These are phyloP conservation scores for Diaporthe vaccinii DNA, from an alignment of 2,329 filamentous ascomycete species.

Conservation along the genomic window DNA sequence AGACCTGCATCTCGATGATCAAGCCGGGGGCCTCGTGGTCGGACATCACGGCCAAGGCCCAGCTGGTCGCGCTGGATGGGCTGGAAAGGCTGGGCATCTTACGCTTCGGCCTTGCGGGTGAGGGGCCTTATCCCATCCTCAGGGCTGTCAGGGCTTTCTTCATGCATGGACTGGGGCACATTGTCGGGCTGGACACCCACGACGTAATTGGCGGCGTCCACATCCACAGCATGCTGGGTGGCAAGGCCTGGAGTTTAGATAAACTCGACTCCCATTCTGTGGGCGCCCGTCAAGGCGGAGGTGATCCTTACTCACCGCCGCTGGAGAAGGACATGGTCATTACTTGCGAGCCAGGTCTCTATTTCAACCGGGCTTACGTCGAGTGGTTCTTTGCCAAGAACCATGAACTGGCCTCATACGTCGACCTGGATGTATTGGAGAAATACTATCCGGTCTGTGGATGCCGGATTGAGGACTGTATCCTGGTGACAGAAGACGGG, in stretches of 20 bases:
- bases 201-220: slow-evolving; percentile 44
- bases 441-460: slow-evolving; percentile 85
- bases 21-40: slow-evolving; percentile 79
- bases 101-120: slow-evolving; percentile 65
- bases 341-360: slow-evolving; percentile 84
- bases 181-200: slow-evolving; percentile 62
- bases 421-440: slow-evolving; percentile 75
- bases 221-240: slow-evolving; percentile 25
- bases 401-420: slow-evolving; percentile 70
- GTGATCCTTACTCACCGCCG: slow-evolving; percentile 44
- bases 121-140: slow-evolving; percentile 61
- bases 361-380: slow-evolving; percentile 70
- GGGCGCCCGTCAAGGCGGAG: slow-evolving; percentile 39
- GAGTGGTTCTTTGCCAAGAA: slow-evolving; percentile 74
- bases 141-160: slow-evolving; percentile 74
- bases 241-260: slow-evolving; percentile 42
- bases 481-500: slow-evolving; percentile 83
- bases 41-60: slow-evolving; percentile 80
- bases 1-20: slow-evolving; percentile 77
- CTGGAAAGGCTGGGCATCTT: slow-evolving; percentile 81
- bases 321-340: slow-evolving; percentile 76
- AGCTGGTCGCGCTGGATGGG: slow-evolving; percentile 78
- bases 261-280: slow-evolving; percentile 49
- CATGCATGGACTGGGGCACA: slow-evolving; percentile 83
- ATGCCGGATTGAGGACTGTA: slow-evolving; percentile 92